Evolutionary conservation across 371 early-diverging fungal species (phyloP).

Genomic region (Lichtheimia corymbifera): DNA sequence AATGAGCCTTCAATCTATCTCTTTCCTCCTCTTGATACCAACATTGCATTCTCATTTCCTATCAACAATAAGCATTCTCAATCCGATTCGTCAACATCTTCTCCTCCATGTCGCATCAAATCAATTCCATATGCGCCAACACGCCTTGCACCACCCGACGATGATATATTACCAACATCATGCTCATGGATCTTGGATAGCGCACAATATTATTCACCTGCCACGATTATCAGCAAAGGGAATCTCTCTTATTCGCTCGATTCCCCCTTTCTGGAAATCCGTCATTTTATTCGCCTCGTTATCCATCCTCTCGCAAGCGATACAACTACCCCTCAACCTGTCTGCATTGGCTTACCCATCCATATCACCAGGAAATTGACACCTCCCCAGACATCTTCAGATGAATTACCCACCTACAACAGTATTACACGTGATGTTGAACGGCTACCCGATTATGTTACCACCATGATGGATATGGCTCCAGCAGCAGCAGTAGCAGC

Average conservation of each 20-base stretch:
- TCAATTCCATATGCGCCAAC: constrained; percentile 1
- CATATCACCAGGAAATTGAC: constrained; percentile 16
- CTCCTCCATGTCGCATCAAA: neutral
- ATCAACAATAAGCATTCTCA: constrained; percentile 2
- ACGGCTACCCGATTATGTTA: constrained; percentile 28
- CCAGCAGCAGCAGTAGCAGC: neutral
- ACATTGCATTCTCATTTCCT: constrained; percentile 34
- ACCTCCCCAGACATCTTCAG: neutral
- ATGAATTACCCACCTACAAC: constrained; percentile 27
- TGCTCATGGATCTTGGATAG: neutral
- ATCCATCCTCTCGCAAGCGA: constrained; percentile 12
- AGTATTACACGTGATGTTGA: constrained; percentile 27
- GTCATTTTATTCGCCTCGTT: constrained; percentile 30
- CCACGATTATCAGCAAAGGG: constrained; percentile 11
- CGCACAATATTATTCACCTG: constrained; percentile 10
- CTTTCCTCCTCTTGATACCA: constrained; percentile 30
- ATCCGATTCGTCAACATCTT: neutral
- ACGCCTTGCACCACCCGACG: neutral
- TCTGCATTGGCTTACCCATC: constrained; percentile 35
- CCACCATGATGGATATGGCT: constrained; percentile 10
- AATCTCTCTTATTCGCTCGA: constrained; percentile 28
- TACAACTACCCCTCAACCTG: constrained; percentile 3
- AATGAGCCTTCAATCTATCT: constrained; percentile 29
- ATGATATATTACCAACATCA: neutral
- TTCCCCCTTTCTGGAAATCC: constrained; percentile 31